Base-by-base conservation (phyloP, 2,329 filamentous ascomycete genomes). In the Plenodomus tracheiphilus region DNA sequence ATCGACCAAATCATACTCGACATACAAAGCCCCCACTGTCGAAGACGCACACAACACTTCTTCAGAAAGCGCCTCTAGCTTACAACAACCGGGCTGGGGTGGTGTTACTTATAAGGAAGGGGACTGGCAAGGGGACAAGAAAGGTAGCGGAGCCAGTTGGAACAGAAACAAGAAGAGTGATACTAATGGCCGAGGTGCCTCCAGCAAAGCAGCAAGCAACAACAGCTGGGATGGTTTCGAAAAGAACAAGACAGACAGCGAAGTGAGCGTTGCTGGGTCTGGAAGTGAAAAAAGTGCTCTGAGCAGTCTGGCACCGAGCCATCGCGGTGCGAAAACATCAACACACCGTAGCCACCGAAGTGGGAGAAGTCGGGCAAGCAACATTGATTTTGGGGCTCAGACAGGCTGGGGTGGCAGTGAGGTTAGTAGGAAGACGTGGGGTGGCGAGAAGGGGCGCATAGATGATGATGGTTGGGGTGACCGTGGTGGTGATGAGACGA, bases 21-120 rank as follows among this genome's bases (percentile, higher is more conserved):
- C 54, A 4, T 67, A 70, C 50, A 49, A 46, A 21, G 19, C 54
- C 1, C 62, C 61, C 13, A 61, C 59, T 4, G 58, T 68, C 1
- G 57, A 66, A 45, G 59, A 61, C 8, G 59, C 43, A 6, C 39
- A 46, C 3, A 51, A 54, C 13, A 49, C 51, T 8, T 47, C 57
- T 11, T 49, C 45, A 2, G 50, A 51, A n/a, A 50, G 47, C 5
- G 37, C 10, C 7, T 22, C 9, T 40, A 32, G 21, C 15, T 37
- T 9, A 19, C 35, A 18, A 13, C 37, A 35, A 11, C 16, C 34
- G 21, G 36, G 25, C 13, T 45, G 58, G 50, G 49, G 32, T 20
- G 47, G 40, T 8, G 40, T 37, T 21, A 21, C 30, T 13, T 40
- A 51, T 17, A 43, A 19, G 8, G 18, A 20, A 4, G 35, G 18